Evolutionary conservation across 371 early-diverging fungal genomes (phyloP), one percentile per base, ranked within the genome.

Genomic region (Rhizomucor pusillus): DNA sequence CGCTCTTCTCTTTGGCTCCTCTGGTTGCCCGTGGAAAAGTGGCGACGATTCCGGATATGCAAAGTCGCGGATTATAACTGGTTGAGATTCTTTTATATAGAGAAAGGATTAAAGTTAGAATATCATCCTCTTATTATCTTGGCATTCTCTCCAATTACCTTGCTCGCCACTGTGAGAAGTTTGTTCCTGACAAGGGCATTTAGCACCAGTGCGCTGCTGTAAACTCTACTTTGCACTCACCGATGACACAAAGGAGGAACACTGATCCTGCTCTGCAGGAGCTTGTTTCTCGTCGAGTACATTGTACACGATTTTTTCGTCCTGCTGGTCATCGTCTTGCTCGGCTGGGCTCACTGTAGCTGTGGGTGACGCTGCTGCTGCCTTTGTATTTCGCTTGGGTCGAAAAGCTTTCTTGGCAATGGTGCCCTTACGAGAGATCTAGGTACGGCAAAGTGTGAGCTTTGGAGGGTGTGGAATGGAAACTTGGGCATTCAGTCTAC

Each of bases 51-150:
- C 53, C 7, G 79, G 67, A 60, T 85, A 87, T 16, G 84, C 90
- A 67, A 85, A 89, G 67, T 89, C 90, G 16, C 87, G 81, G n/a
- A 86, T 65, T 18, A 61, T 59, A 11, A 81, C 47, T 33, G 25
- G 33, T 14, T 22, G 49, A 29, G 29, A 29, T 29, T 29, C 29
- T 29, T 5, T 29, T 5, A 29, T 5, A 29, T 29, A 5, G 29
- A 29, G 7, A 29, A 3, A 7, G 29, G 3, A 29, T 29, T 5
- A 5, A 29, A 29, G 29, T 29, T 29, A 29, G 7, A 29, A 29
- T 29, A 29, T 29, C n/a, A n/a, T 41, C 37, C 7, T 29, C 43
- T 44, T 18, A 12, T 2, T 18, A 4, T 19, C 11, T 44, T 44
- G 24, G 13, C 11, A 12, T 57, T 33, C 18, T 50, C 23, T 23